Conservation (phyloP, 225 moss, liverwort and hornwort species). For the Marchantia paleacea region DNA sequence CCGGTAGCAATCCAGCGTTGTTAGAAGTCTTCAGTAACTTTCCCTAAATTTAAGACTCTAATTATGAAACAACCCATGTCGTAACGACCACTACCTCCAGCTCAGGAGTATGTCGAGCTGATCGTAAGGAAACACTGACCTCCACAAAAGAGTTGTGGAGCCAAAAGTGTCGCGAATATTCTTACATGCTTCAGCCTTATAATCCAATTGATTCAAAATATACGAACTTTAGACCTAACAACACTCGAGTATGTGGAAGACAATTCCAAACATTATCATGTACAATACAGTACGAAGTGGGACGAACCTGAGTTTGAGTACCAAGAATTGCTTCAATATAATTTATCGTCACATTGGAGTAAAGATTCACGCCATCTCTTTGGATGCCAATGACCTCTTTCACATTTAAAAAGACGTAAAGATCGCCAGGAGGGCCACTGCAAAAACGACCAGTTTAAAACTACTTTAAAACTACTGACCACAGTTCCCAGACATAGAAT, state of each 20-base stretch:
- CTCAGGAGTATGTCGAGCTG: too few species aligned
- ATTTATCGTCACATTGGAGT: conserved; percentile 67
- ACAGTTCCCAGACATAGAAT: background rate
- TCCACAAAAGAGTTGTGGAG: too few species aligned
- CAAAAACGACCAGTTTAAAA: background rate
- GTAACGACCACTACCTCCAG: background rate
- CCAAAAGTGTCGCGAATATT: background rate
- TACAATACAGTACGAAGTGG: background rate
- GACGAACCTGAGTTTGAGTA: conserved; percentile 55
- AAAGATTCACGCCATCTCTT: conserved; percentile 93
- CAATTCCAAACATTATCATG: too few species aligned
- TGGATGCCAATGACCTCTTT: conserved; percentile 80
- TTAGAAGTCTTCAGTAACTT: background rate
- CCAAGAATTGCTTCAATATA: conserved; percentile 93
- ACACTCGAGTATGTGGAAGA: too few species aligned
- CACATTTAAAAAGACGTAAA: conserved; percentile 90
- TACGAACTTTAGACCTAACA: too few species aligned
- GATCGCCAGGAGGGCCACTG: conserved; percentile 93
- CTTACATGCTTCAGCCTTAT: too few species aligned
- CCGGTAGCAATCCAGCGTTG: background rate
- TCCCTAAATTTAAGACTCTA: too few species aligned
- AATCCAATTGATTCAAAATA: too few species aligned
- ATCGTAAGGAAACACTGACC: too few species aligned
- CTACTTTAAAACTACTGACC: background rate
- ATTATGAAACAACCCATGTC: background rate